Base-by-base conservation (phyloP, 2,329 filamentous ascomycete genomes). In the Alternaria angustiovoidea region DNA sequence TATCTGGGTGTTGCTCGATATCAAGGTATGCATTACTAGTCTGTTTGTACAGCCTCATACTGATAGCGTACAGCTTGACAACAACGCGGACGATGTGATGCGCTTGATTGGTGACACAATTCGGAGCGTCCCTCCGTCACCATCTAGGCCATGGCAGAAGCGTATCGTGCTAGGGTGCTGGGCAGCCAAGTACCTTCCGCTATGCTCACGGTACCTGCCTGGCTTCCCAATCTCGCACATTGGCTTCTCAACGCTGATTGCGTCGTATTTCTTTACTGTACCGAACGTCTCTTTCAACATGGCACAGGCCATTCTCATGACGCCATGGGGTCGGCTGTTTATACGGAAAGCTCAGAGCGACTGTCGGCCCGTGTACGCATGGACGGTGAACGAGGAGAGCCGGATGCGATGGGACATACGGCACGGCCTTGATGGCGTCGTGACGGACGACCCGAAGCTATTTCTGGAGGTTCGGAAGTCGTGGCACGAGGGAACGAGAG, bases 1-100 rank as follows among this genome's bases (percentile, higher is more conserved):
- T 43, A 83, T 94, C 9, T 97, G 94, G 94, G 70, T 95, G 6
- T 78, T 97, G 62, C 82, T 98, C 4, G 94, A 98, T 76, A 92
- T 98, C 76, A 98, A 97, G 83, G 89, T 92, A 77, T 20, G 64
- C 49, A 44, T 41, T 32, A n/a, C 38, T 26, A n/a, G n/a, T 16
- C 44, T 14, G 47, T 20, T 24, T 42, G 28, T 55, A 34, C 39
- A 38, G 26, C 43, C 36, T 18, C 22, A 7, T 46, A 42, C 59
- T 65, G 51, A 69, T 46, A 24, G 11, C 38, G 8, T 48, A 51
- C 63, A 91, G 88, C 84, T 88, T 26, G 88, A 93, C 70, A 91
- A 94, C 72, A 82, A 91, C 64, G 81, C 91, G 0, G 84, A 89
- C 16, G 83, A 88, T 42, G 83, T 97, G n/a, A 88, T 97, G 76